phyloP scores from a whole-genome alignment of 164 flowering plant species.

The Hamamelis virginiana region DNA sequence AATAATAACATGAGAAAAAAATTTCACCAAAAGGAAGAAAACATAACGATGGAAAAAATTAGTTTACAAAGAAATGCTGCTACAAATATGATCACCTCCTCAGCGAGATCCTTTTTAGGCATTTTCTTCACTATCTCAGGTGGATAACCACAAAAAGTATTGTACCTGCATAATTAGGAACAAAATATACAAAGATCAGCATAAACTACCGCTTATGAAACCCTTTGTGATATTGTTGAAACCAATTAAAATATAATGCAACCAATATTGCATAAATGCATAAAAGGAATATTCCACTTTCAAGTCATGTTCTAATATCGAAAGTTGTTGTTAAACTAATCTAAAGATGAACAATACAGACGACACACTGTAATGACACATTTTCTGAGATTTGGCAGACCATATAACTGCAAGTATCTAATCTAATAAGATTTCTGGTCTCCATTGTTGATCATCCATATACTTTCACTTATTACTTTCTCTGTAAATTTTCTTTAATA shows the following conservation, averaged over 20 bases:
- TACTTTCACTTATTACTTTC: too few species aligned
- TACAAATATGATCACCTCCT: conserved; percentile 47
- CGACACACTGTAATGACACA: too few species aligned
- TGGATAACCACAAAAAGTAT: conserved; percentile 49
- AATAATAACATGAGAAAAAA: not conserved
- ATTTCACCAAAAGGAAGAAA: not conserved
- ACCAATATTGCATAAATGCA: not conserved
- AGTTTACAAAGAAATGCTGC: not conserved
- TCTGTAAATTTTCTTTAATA: too few species aligned
- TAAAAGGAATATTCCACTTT: not conserved
- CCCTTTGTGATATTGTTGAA: not conserved
- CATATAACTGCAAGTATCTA: too few species aligned
- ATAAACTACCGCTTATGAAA: not conserved
- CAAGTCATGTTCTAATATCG: not conserved
- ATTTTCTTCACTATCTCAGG: conserved; percentile 77
- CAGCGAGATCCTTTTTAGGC: conserved; percentile 79
- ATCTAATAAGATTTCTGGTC: too few species aligned
- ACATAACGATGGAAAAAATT: not conserved
- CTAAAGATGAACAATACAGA: too few species aligned
- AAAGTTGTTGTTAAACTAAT: too few species aligned
- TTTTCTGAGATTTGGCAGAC: too few species aligned
- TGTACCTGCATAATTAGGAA: conserved; percentile 39
- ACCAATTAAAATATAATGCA: not conserved
- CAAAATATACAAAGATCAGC: conserved; percentile 6
- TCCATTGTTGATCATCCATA: too few species aligned